A percentile compares a stretch with the other conserved stretches of the same genome.
Conservation (phyloP, 768 basidiomycete species). For the Porphyrellus cyaneotinctus region DNA sequence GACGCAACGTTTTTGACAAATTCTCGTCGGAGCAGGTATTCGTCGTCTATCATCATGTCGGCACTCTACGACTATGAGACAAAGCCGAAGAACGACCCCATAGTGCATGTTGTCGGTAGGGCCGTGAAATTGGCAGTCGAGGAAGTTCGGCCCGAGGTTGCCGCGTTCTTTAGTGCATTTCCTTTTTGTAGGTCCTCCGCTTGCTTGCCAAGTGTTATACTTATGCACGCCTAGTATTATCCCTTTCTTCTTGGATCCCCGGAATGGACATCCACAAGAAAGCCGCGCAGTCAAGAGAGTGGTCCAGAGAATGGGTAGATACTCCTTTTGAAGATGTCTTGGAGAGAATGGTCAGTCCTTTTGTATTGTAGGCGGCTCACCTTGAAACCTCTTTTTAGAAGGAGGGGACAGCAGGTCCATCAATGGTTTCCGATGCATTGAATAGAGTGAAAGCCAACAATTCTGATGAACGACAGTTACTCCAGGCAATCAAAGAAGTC, state of each 20-base stretch:
- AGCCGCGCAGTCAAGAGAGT: slow-evolving; percentile 18
- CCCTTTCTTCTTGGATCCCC: slow-evolving; percentile 27
- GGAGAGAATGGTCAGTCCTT: slow-evolving; percentile 11
- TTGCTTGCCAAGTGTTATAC: slow-evolving; percentile 1
- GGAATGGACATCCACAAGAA: slow-evolving; percentile 28
- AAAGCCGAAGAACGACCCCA: slow-evolving; percentile 23
- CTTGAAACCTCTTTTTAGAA: slow-evolving; percentile 5
- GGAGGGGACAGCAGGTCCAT: slow-evolving; percentile 10
- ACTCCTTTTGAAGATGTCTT: slow-evolving; percentile 16
- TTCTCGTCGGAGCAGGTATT: slow-evolving; percentile 13
- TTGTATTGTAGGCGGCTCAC: background rate
- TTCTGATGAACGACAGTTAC: background rate
- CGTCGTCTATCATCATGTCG: slow-evolving; percentile 29
- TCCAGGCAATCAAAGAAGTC: slow-evolving; percentile 17
- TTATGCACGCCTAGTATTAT: slow-evolving; percentile 20
- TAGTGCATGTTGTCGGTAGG: slow-evolving; percentile 25
- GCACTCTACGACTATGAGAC: slow-evolving; percentile 33
- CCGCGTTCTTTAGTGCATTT: slow-evolving; percentile 14
- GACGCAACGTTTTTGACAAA: background rate
- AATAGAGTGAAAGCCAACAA: slow-evolving; percentile 1
- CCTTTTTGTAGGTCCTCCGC: slow-evolving; percentile 3
- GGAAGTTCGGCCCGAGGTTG: slow-evolving; percentile 23
- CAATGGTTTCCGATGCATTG: slow-evolving; percentile 17
- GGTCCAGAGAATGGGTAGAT: slow-evolving; percentile 17
- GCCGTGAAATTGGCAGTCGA: slow-evolving; percentile 23